Base-by-base conservation (phyloP, 2,329 filamentous ascomycete genomes). In the Neonectria sp. region DNA sequence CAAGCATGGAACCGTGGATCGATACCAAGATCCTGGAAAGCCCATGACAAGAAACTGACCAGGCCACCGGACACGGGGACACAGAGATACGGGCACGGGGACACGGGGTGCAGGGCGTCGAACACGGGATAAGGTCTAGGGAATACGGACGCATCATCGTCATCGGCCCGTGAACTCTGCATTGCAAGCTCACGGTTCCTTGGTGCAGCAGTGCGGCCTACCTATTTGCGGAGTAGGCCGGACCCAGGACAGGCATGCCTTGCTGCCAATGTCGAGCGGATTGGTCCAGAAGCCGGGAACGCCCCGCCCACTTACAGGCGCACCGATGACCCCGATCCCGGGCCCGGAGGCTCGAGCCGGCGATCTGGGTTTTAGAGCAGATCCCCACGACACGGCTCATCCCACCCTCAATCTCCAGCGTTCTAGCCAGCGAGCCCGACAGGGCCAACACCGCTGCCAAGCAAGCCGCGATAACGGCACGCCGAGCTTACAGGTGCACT, bases 291-390 rank as follows among this genome's bases (percentile, higher is more conserved):
- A 29, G 33, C 37, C 60, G 33, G 60, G 48, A 33, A n/a, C 27
- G 46, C 53, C 33, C 53, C 63, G 53, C 55, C 35, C n/a, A 37
- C 12, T 24, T 12, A 53, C 48, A 52, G 71, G 33, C 60, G 56
- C 58, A 49, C 63, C 65, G 65, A 73, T 70, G 62, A 37, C 57
- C 59, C 67, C 73, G 73, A 75, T 75, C 71, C 70, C 58, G 66
- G 61, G 68, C 57, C 65, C 62, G 59, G 67, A 62, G 68, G 53
- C 29, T 63, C 24, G 63, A 46, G 57, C 65, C 69, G 68, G 65
- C 73, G 73, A 75, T 75, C 73, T 73, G 68, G 43, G 53, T 63
- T 74, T 71, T 69, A 68, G 67, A 60, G 21, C 12, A 21, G 21
- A 55, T 48, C 45, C 46, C 49, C 65, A 60, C 59, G 15, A 29